Evolutionary conservation across 2,329 filamentous ascomycete species (phyloP).

Genomic region (Penicillium sp.): DNA sequence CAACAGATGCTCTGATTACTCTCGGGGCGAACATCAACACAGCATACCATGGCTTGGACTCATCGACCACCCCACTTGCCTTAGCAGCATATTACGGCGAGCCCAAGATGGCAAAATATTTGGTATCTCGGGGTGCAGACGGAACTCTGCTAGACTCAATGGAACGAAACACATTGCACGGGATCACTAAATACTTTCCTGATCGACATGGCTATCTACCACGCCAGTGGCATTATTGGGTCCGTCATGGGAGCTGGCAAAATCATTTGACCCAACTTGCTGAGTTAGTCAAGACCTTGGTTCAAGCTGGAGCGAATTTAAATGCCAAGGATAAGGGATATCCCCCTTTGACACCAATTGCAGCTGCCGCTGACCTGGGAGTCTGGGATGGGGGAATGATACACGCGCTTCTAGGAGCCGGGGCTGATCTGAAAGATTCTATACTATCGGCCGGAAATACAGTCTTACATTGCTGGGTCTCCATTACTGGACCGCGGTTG

Average conservation of each 20-base stretch:
- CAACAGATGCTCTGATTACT: conserved; percentile 27
- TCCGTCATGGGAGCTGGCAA: conserved; percentile 33
- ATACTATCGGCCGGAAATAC: conserved; percentile 19
- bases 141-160: conserved; percentile 21
- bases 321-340: conserved; percentile 11
- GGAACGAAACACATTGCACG: conserved; percentile 30
- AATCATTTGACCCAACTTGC: conserved; percentile 23
- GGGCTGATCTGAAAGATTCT: conserved; percentile 24
- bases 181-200: conserved; percentile 26
- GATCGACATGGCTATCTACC: conserved; percentile 29
- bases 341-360: conserved; percentile 26
- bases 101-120: conserved; percentile 16
- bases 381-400: conserved; percentile 31
- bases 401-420: conserved; percentile 23
- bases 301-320: conserved; percentile 9
- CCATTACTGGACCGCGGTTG: conserved; percentile 24
- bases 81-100: conserved; percentile 30
- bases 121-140: conserved; percentile 28
- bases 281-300: conserved; percentile 10
- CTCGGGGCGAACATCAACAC: conserved; percentile 30
- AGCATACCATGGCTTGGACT: conserved; percentile 22
- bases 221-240: conserved; percentile 36
- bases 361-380: conserved; percentile 25
- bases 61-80: conserved; percentile 27
- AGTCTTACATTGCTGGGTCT: conserved; percentile 31